Evolutionary conservation across 805 yeast genomes (phyloP), one percentile per base, ranked within the genome.

Genomic region (Hanseniaspora lindneri): DNA sequence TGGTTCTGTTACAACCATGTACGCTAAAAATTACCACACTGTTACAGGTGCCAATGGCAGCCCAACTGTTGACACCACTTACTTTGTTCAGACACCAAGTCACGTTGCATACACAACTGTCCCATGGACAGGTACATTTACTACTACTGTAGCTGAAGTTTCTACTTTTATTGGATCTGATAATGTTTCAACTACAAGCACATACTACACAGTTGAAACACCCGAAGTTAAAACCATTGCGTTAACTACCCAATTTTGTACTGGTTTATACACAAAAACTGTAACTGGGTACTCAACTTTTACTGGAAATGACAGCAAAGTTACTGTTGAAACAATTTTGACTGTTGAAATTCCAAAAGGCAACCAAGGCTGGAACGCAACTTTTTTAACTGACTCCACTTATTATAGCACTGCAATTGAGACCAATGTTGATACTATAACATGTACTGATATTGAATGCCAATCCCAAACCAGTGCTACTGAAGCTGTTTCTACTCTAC

Each of bases 251-350:
- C 8, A 8, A 9, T 27, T 27, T 27, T 27, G 29, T 17, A 35
- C 39, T 3, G 24, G 23, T 16, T 20, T 21, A n/a, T 39, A 11
- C 2, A 30, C 36, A 7, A 14, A 19, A 20, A 21, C 43, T 2
- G 20, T 34, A 3, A 29, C 42, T 2, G 21, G 6, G 21, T 1
- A 7, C 2, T 14, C 37, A 2, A 28, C 11, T 4, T 23, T 39
- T 3, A 47, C 47, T 20, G 54, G 54, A 1, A 7, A 49, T 2
- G 51, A 52, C 39, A 55, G 55, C 20, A 30, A 21, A 3, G 20
- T 39, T 20, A 55, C 54, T 19, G 43, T 51, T 29, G 46, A 47
- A 14, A 51, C 54, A 1, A 33, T 53, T 35, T 51, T 51, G 41
- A 39, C 34, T 27, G 53, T 55, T 14, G 50, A 51, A 27, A 52